Percentiles rank a stretch among this genome's conserved stretches.
These are phyloP conservation scores for Pterocarpus santalinus DNA, from an alignment of 306 rosid genomes.

Conservation along the genomic window DNA sequence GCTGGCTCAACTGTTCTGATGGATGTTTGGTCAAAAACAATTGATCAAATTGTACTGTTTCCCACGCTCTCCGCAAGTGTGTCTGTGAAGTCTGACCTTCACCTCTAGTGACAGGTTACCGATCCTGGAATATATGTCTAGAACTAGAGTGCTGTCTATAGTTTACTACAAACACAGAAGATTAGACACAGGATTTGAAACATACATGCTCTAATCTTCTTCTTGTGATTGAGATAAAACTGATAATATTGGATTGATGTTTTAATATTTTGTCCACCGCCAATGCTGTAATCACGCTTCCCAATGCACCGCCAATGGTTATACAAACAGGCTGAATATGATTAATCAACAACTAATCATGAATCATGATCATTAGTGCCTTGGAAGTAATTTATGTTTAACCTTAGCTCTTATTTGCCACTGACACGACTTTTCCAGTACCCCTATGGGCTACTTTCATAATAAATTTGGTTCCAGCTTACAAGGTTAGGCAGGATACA, in stretches of 20 bases:
- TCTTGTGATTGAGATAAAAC: background rate
- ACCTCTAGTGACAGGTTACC: constrained; percentile 27
- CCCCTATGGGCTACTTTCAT: background rate
- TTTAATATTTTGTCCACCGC: background rate
- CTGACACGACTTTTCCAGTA: background rate
- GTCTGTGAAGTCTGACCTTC: constrained; percentile 26
- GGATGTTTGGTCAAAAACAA: constrained; percentile 36
- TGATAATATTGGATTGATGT: background rate
- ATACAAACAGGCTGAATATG: background rate
- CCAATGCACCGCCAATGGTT: background rate
- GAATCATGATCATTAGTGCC: background rate
- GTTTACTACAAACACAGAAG: background rate
- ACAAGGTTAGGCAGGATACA: background rate
- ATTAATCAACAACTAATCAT: constrained; percentile 8
- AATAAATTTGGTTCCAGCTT: background rate
- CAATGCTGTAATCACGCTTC: background rate
- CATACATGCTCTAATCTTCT: background rate
- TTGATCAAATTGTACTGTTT: constrained; percentile 23
- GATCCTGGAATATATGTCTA: constrained; percentile 22
- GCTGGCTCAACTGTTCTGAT: constrained; percentile 33
- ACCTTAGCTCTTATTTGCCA: background rate
- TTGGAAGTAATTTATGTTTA: background rate
- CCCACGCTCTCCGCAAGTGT: background rate
- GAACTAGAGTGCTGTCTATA: background rate
- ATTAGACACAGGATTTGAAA: background rate